Evolutionary conservation across 345 rosid species (phyloP), one percentile per base, ranked within the genome.

Genomic region (Kernera saxatilis): DNA sequence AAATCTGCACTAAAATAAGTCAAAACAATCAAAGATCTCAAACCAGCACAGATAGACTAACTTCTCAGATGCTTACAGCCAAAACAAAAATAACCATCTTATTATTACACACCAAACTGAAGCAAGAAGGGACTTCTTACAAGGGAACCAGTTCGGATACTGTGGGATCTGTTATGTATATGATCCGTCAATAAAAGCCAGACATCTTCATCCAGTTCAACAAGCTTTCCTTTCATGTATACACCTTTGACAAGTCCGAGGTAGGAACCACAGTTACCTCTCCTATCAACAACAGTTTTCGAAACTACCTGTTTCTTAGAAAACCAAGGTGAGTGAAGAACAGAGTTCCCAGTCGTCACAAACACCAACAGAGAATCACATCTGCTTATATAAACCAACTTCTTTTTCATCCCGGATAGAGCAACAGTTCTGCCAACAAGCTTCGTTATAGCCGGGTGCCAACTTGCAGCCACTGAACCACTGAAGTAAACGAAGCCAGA

Each of bases 161-260:
- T 74, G 63, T 84, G 99, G 0, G 96, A 87, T 44, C 74, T 77
- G 21, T 40, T 64, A 36, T 72, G 79, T 36, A 77, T 80, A 67
- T 74, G 85, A 79, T 88, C 93, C 6, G 89, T 86, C 66, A 86
- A 79, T 37, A 94, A 62, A 76, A 94, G 93, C 97, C 93, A 94
- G 9, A 88, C 92, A 62, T 89, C 87, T 35, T 84, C 79, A 52
- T 94, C 96, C 79, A 94, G 75, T 84, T 91, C 96, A 69, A 89
- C 81, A 67, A 86, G 84, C 90, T 79, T 83, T 44, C 95, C 97
- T 64, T 83, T 83, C 89, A 88, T 56, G 74, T 85, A 87, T n/a
- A 89, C 33, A 41, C 85, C 87, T 63, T 67, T 91, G 15, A 89
- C 90, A 59, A 73, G 48, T 45, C 97, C 99, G n/a, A 80, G 75